phyloP scores from a whole-genome alignment of 2,329 filamentous ascomycete species.

The Zelopaecilomyces penicillatus region DNA sequence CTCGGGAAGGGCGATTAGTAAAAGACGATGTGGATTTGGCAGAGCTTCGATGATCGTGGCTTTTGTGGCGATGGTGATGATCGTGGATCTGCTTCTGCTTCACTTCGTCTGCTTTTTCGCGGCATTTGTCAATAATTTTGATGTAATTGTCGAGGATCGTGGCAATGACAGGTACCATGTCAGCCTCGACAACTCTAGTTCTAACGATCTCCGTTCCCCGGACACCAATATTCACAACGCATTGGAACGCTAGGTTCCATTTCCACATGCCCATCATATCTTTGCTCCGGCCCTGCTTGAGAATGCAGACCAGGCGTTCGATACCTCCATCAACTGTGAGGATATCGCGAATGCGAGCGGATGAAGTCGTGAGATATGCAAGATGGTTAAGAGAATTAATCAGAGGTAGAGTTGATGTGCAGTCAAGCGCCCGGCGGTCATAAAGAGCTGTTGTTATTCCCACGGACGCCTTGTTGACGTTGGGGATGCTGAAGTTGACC shows the following conservation, averaged over 20 bases:
- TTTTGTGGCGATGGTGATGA: conserved; percentile 41
- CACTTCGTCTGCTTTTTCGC: conserved; percentile 75
- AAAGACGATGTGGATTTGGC: conserved; percentile 44
- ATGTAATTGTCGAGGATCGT: conserved; percentile 98
- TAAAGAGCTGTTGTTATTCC: conserved; percentile 98
- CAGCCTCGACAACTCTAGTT: conserved; percentile 92
- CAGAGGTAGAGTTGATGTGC: conserved; percentile 91
- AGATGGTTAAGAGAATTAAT: conserved; percentile 99
- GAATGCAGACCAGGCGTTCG: conserved; percentile 90
- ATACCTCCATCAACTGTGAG: conserved; percentile 98
- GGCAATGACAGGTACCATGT: conserved; percentile 98
- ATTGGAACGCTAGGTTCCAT: conserved; percentile 98
- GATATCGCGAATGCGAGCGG: conserved; percentile 93
- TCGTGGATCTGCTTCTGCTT: conserved; percentile 60
- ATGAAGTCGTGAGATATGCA: conserved; percentile 95
- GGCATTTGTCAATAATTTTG: conserved; percentile 86
- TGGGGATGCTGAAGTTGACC: conserved; percentile 98
- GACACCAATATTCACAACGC: conserved; percentile 97
- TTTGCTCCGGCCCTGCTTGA: conserved; percentile 93
- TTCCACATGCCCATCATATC: conserved; percentile 99
- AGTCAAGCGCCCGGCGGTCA: conserved; percentile 93
- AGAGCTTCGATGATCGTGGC: conserved; percentile 39
- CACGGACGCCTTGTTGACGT: conserved; percentile 98
- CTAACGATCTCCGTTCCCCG: conserved; percentile 89
- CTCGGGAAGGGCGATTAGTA: conserved; percentile 42